Base-by-base conservation (phyloP, 768 basidiomycete genomes). In the Rhodotorula toruloides region DNA sequence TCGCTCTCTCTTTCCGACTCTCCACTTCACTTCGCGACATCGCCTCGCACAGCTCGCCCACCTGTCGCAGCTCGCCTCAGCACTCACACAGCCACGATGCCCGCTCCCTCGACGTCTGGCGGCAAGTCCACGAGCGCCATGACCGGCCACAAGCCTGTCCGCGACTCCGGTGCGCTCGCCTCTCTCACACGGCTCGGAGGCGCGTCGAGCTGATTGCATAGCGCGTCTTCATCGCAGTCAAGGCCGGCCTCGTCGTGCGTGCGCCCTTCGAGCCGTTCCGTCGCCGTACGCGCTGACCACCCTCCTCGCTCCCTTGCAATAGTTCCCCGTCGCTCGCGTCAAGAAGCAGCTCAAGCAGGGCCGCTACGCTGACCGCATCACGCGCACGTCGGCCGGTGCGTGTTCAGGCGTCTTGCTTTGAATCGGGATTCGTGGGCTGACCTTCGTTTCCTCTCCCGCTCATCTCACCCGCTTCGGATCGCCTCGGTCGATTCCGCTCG, bases 311-410 rank as follows among this genome's bases (percentile, higher is more conserved):
- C 17, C 31, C 49, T 49, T 19, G 25, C n/a, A n/a, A 11, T 36
- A 53, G 52, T 53, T 53, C 52, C 52, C 52, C 52, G 52, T 96
- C 46, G 91, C 91, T 47, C 91, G 92, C 89, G 91, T 96, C 61
- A 90, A 96, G 76, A 84, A 91, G 80, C 91, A 88, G 79, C 80
- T 94, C 71, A 87, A 85, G 80, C 82, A 83, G 74, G 90, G 42
- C 17, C 42, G 22, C 16, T 43, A 10, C 42, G 40, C 40, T n/a
- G n/a, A n/a, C n/a, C n/a, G n/a, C n/a, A n/a, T n/a, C n/a, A n/a
- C n/a, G n/a, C n/a, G n/a, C n/a, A n/a, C n/a, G n/a, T n/a, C n/a
- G n/a, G n/a, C n/a, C n/a, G n/a, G n/a, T n/a, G n/a, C n/a, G n/a
- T n/a, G n/a, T n/a, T n/a, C n/a, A n/a, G n/a, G n/a, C n/a, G n/a